Conservation (phyloP, 2,329 filamentous ascomycete species). For the Onygenales sp. region DNA sequence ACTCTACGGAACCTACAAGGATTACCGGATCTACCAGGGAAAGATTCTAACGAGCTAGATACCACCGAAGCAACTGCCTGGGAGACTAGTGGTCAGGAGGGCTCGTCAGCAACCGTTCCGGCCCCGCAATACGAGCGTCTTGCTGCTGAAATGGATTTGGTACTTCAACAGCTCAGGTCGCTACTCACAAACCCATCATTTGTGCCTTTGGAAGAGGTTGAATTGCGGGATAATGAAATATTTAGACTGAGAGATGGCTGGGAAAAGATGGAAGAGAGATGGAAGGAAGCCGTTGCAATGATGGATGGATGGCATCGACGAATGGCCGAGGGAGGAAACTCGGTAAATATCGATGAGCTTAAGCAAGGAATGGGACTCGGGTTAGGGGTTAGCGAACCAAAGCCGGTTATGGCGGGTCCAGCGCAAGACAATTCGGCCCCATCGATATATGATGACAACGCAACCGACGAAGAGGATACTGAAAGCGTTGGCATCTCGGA, state of each 20-base stretch:
- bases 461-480: constrained; percentile 10
- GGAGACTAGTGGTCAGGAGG: constrained; percentile 14
- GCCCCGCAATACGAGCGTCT: constrained; percentile 60
- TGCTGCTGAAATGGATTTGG: constrained; percentile 61
- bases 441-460: constrained; percentile 17
- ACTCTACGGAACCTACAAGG: constrained; percentile 56
- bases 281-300: constrained; percentile 80
- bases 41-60: constrained; percentile 22
- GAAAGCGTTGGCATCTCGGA: constrained; percentile 12
- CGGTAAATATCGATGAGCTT: constrained; percentile 34
- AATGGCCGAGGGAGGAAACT: constrained; percentile 45
- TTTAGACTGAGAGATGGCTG: constrained; percentile 70
- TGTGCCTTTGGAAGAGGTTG: constrained; percentile 87
- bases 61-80: constrained; percentile 8
- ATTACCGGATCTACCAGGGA: constrained; percentile 23
- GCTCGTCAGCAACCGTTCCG: constrained; percentile 27
- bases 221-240: constrained; percentile 88
- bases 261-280: constrained; percentile 86
- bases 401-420: constrained; percentile 14
- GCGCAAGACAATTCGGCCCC: neutral
- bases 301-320: constrained; percentile 87
- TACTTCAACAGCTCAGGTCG: constrained; percentile 70
- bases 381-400: constrained; percentile 20
- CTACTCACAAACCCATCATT: constrained; percentile 94
- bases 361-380: constrained; percentile 34